These are phyloP conservation scores for Rhynchospora tenuis DNA, from an alignment of 176 grass and related monocot genomes.

Conservation along the genomic window DNA sequence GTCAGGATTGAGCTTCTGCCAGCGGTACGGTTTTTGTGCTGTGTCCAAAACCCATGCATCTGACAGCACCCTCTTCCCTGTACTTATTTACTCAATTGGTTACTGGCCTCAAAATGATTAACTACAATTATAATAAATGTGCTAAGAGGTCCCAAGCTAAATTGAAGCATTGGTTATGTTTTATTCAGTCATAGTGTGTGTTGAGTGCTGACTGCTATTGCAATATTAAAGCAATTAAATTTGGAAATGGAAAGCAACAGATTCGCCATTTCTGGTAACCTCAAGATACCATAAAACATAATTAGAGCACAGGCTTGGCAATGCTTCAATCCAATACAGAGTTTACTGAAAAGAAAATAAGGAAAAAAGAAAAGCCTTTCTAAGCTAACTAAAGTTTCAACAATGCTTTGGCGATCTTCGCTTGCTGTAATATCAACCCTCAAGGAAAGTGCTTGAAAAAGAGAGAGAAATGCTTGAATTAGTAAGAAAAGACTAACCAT, in stretches of 20 bases:
- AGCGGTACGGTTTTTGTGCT: constrained; percentile 94
- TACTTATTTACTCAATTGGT: constrained; percentile 12
- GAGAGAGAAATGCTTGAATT: background rate
- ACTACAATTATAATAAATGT: background rate
- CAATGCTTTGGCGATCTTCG: background rate
- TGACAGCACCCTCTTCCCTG: constrained; percentile 80
- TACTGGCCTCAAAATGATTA: constrained; percentile 5
- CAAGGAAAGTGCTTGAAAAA: background rate
- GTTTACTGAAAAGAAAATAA: background rate
- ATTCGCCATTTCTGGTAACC: background rate
- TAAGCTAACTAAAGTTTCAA: background rate
- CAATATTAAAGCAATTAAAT: background rate
- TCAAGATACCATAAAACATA: background rate
- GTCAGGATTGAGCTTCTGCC: constrained; percentile 97
- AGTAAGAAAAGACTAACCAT: constrained; percentile 46
- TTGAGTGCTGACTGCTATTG: no score
- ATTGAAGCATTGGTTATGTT: background rate
- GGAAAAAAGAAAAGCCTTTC: background rate
- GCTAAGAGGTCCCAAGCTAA: background rate
- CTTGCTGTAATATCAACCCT: background rate
- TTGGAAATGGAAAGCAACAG: background rate
- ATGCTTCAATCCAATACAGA: background rate
- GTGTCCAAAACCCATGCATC: constrained; percentile 98
- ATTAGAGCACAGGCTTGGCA: background rate
- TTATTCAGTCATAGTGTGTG: background rate